Conservation (phyloP, 2,329 filamentous ascomycete genomes). For the Xylaria sp. region DNA sequence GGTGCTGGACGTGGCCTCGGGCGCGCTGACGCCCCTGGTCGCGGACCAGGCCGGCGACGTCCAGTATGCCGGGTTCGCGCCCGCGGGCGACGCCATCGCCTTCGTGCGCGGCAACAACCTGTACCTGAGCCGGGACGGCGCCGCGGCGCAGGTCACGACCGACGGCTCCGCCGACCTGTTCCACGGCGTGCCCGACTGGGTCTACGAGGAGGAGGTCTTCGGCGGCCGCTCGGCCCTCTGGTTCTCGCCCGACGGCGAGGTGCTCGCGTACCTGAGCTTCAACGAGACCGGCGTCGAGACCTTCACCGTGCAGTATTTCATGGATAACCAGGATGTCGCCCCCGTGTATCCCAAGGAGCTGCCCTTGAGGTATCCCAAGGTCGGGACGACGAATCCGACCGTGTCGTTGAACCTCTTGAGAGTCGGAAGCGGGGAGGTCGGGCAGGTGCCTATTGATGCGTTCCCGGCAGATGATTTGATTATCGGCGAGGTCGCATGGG, state of each 20-base stretch:
- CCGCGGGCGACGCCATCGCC: conserved; percentile 60
- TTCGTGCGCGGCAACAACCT: conserved; percentile 70
- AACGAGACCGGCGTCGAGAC: conserved; percentile 69
- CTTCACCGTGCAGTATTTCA: conserved; percentile 68
- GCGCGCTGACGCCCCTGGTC: conserved; percentile 57
- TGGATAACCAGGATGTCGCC: conserved; percentile 58
- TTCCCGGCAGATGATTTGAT: conserved; percentile 64
- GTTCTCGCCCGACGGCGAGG: conserved; percentile 59
- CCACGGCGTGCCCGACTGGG: conserved; percentile 67
- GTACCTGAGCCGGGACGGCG: conserved; percentile 59
- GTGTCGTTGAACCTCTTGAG: conserved; percentile 61
- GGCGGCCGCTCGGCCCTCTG: conserved; percentile 54
- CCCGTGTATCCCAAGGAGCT: conserved; percentile 65
- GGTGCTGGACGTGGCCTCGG: conserved; percentile 62
- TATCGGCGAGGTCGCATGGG: conserved; percentile 69
- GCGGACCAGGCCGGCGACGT: conserved; percentile 65
- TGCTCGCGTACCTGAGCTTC: conserved; percentile 58
- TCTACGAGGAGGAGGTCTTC: conserved; percentile 63
- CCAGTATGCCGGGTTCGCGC: conserved; percentile 67
- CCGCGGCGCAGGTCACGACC: conserved; percentile 58
- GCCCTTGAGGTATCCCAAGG: conserved; percentile 69
- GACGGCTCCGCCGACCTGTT: conserved; percentile 65
- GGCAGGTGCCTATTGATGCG: conserved; percentile 54
- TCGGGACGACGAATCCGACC: conserved; percentile 68
- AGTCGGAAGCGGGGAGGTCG: conserved; percentile 49